Conservation (phyloP, 805 yeast species). For the Clavispora asparagi region DNA sequence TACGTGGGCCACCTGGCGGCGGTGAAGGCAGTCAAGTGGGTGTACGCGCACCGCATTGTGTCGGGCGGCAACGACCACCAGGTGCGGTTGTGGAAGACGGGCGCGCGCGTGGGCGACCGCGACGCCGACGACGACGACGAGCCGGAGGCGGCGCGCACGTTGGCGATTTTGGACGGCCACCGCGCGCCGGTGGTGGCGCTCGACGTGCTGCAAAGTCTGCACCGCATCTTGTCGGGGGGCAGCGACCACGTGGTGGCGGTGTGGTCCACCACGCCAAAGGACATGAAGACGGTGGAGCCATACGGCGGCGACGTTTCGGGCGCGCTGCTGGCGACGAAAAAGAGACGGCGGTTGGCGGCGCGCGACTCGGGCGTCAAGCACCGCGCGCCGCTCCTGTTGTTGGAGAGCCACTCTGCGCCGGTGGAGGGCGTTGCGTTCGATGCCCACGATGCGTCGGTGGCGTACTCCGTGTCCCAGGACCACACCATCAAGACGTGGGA, state of each 20-base stretch:
- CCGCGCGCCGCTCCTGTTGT: constrained; percentile 72
- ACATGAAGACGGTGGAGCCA: constrained; percentile 53
- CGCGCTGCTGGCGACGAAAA: constrained; percentile 74
- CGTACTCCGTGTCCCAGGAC: constrained; percentile 92
- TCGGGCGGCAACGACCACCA: constrained; percentile 88
- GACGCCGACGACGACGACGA: constrained; percentile 4
- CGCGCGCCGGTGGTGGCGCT: constrained; percentile 78
- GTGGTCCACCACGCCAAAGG: constrained; percentile 87
- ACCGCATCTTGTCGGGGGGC: constrained; percentile 76
- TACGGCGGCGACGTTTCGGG: constrained; percentile 8
- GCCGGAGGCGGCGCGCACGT: constrained; percentile 64
- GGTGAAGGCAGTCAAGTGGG: constrained; percentile 76
- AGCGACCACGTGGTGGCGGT: constrained; percentile 75
- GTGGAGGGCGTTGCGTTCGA: constrained; percentile 84
- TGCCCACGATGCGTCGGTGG: constrained; percentile 67
- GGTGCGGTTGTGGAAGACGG: constrained; percentile 80
- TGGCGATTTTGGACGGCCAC: constrained; percentile 87
- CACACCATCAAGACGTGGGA: constrained; percentile 97
- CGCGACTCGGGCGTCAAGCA: constrained; percentile 72
- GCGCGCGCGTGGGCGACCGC: constrained; percentile 19
- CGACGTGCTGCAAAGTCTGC: constrained; percentile 49
- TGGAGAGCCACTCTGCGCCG: constrained; percentile 81
- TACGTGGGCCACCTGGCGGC: constrained; percentile 87
- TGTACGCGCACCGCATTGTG: constrained; percentile 68
- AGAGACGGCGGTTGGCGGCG: constrained; percentile 78